Evolutionary conservation across 2,329 filamentous ascomycete species (phyloP), one percentile per base, ranked within the genome.

Genomic region (Claviceps arundinis): DNA sequence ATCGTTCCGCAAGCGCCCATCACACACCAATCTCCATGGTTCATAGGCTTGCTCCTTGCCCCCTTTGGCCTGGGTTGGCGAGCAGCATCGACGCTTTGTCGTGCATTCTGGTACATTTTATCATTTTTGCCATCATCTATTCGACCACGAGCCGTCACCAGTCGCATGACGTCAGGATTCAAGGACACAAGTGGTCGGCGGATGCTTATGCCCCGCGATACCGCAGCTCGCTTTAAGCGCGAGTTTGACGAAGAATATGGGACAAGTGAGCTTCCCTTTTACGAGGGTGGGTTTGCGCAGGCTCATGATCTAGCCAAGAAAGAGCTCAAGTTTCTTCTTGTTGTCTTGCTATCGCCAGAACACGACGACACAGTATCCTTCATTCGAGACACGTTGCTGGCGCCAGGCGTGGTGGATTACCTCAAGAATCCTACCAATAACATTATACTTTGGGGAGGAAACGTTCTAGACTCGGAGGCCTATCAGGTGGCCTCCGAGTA

Each of bases 181-280:
- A 72, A 77, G 54, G 82, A 81, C 58, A 83, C 82, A 1, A 81
- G 75, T 55, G 84, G 85, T 4, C 78, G 91, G 37, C 78, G 88
- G 58, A 80, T 88, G 59, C 71, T 96, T 45, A 85, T 85, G 63
- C 89, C 91, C 1, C 81, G 87, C 52, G 93, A 98, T 63, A 91
- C 89, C 1, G 89, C 91, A 0, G 84, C 87, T 26, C 77, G 93
- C 37, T 95, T 97, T 66, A 86, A 88, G 62, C 81, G 91, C 8
- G 90, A 97, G 60, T 95, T 98, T 58, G 89, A 95, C 61, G 93
- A 98, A 68, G 88, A 95, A 61, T 93, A 96, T 62, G 89, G 89
- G 0, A 70, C 74, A 17, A 79, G 82, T 48, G 74, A 73, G 4
- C 69, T 97, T 4, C 83, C 85, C 0, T 95, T 94, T 66, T 82